A percentile compares a stretch with the other conserved stretches of the same genome.
phyloP scores from a whole-genome alignment of 768 basidiomycete species.

The Psilocybe subaeruginosa region DNA sequence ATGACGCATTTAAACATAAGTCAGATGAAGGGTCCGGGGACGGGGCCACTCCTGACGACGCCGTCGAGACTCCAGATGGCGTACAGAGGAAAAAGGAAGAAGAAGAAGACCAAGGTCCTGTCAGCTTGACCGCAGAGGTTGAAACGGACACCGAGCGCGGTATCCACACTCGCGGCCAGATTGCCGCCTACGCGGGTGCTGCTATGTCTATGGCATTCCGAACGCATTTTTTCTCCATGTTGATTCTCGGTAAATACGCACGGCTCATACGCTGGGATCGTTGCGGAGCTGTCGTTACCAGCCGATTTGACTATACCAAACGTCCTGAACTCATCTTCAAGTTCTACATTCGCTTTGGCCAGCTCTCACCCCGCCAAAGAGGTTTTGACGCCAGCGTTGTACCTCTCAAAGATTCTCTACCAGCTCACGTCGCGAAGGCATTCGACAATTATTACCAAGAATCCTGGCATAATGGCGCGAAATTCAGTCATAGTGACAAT shows the following conservation, averaged over 20 bases:
- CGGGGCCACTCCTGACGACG: background rate
- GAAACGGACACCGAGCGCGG: background rate
- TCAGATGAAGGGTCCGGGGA: background rate
- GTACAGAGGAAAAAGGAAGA: background rate
- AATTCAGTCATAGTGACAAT: background rate
- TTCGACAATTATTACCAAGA: background rate
- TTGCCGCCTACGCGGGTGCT: background rate
- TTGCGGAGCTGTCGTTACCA: background rate
- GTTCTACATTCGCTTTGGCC: background rate
- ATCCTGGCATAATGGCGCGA: background rate
- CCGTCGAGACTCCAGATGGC: too few relatives aligned
- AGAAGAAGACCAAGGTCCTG: background rate
- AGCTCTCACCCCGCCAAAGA: background rate
- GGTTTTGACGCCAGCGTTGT: background rate
- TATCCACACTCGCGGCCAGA: background rate
- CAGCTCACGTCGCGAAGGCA: background rate
- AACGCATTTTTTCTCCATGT: background rate
- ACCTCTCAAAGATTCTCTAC: background rate
- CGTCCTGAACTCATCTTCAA: background rate
- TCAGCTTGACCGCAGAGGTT: background rate
- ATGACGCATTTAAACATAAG: background rate
- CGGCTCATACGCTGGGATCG: background rate
- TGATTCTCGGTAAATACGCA: background rate
- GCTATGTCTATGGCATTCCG: background rate
- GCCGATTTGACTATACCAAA: background rate